Evolutionary conservation across 2,329 filamentous ascomycete species (phyloP).

Genomic region (Fusarium ramigenum): DNA sequence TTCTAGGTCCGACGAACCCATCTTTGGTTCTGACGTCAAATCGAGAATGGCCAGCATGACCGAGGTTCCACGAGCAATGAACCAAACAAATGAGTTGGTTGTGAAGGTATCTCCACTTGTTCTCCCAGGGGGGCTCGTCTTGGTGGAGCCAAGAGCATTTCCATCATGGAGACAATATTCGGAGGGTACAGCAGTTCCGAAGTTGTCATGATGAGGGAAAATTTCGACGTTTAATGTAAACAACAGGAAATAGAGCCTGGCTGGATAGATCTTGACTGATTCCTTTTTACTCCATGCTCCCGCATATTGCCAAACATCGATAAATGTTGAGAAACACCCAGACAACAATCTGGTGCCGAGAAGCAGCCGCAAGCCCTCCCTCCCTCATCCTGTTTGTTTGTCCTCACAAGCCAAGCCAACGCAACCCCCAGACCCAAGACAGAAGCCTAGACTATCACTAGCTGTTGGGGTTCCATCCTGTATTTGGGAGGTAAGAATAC

Average conservation of each 20-base stretch:
- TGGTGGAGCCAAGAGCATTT: constrained; percentile 15
- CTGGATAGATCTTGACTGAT: constrained; percentile 4
- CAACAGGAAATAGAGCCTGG: neutral
- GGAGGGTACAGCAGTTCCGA: constrained; percentile 7
- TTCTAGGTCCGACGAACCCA: constrained; percentile 11
- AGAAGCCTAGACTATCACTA: neutral
- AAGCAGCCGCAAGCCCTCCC: constrained; percentile 21
- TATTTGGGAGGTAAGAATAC: neutral
- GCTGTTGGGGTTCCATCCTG: constrained; percentile 28
- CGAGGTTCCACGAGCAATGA: constrained; percentile 37
- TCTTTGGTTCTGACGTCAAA: constrained; percentile 41
- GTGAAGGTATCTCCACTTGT: constrained; percentile 13
- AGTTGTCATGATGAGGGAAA: constrained; percentile 34
- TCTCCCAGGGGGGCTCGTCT: constrained; percentile 5
- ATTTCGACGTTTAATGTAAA: neutral
- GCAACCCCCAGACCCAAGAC: constrained; percentile 22
- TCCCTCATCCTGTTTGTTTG: neutral
- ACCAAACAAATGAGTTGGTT: constrained; percentile 11
- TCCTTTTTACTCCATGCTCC: neutral
- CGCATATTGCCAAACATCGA: neutral
- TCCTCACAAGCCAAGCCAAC: constrained; percentile 5
- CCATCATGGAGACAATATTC: constrained; percentile 14
- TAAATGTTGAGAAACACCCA: neutral
- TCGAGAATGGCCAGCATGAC: constrained; percentile 24
- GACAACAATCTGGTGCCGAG: constrained; percentile 11